Conservation (phyloP, 495 filamentous ascomycete species). For the Tuber magnatum region DNA sequence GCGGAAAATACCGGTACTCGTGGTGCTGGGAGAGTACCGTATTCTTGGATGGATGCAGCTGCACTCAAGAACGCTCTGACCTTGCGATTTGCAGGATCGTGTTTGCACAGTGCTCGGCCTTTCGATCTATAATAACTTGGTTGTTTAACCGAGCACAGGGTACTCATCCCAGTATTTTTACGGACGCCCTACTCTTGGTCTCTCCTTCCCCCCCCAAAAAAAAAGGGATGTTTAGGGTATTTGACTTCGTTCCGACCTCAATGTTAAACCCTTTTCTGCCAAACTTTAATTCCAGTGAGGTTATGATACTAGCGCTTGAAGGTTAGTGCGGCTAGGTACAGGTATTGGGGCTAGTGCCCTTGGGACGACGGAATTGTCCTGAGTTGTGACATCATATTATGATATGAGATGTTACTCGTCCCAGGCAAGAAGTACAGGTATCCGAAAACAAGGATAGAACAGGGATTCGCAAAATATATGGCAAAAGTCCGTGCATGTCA, state of each 20-base stretch:
- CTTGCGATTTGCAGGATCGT: not conserved
- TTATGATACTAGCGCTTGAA: not conserved
- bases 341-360: not conserved
- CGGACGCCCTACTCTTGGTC: not conserved
- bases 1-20: not conserved
- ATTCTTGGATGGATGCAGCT: not conserved
- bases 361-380: not conserved
- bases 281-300: not conserved
- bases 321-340: not conserved
- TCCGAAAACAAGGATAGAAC: too few species aligned
- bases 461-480: too few species aligned
- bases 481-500: too few species aligned
- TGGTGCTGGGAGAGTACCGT: not conserved
- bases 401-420: too few species aligned
- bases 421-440: too few species aligned
- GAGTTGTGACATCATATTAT: not conserved
- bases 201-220: not conserved
- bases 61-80: not conserved
- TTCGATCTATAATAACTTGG: not conserved
- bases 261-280: not conserved
- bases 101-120: not conserved
- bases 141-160: not conserved
- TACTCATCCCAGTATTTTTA: not conserved
- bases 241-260: not conserved
- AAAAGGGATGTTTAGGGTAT: not conserved